Evolutionary conservation across 1,284 basidiomycete species (phyloP).

Genomic region (Termitomyces sp.): DNA sequence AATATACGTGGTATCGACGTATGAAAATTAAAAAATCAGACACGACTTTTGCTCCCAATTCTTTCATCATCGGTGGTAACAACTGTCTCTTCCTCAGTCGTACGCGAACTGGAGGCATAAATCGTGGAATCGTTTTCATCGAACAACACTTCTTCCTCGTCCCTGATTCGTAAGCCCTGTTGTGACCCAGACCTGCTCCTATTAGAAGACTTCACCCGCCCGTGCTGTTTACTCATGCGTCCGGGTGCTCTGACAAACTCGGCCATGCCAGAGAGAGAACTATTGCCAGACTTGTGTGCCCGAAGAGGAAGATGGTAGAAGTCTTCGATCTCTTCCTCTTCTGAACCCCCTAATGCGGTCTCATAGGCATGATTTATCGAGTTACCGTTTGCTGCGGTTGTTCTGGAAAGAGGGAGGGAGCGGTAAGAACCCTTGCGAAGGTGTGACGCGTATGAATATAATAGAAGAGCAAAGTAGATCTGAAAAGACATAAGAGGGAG

Average conservation of each 20-base stretch:
- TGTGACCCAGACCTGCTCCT: slow-evolving; percentile 23
- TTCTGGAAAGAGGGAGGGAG: slow-evolving; percentile 64
- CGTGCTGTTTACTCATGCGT: slow-evolving; percentile 22
- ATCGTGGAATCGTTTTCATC: slow-evolving; percentile 38
- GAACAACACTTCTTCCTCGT: slow-evolving; percentile 51
- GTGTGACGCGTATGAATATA: slow-evolving; percentile 94
- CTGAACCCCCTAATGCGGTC: slow-evolving; percentile 43
- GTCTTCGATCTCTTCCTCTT: slow-evolving; percentile 54
- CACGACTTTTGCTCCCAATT: slow-evolving; percentile 16
- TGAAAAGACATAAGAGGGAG: slow-evolving; percentile 28
- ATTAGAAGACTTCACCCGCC: slow-evolving; percentile 11
- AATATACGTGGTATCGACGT: slow-evolving; percentile 21
- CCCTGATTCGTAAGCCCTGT: slow-evolving; percentile 26
- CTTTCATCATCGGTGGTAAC: slow-evolving; percentile 28
- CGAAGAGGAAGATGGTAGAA: slow-evolving; percentile 61
- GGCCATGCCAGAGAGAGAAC: slow-evolving; percentile 39
- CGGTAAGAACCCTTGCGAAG: slow-evolving; percentile 91
- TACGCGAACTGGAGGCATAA: slow-evolving; percentile 33
- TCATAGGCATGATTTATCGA: slow-evolving; percentile 34
- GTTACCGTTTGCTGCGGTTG: slow-evolving; percentile 25
- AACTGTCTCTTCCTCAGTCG: slow-evolving; percentile 33
- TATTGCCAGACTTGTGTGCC: slow-evolving; percentile 27
- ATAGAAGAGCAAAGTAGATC: slow-evolving; percentile 88
- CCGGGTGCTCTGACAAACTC: slow-evolving; percentile 56
- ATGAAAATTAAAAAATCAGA: slow-evolving; percentile 9